Conservation (phyloP, 2,329 filamentous ascomycete genomes). For the Colletotrichum filicis region DNA sequence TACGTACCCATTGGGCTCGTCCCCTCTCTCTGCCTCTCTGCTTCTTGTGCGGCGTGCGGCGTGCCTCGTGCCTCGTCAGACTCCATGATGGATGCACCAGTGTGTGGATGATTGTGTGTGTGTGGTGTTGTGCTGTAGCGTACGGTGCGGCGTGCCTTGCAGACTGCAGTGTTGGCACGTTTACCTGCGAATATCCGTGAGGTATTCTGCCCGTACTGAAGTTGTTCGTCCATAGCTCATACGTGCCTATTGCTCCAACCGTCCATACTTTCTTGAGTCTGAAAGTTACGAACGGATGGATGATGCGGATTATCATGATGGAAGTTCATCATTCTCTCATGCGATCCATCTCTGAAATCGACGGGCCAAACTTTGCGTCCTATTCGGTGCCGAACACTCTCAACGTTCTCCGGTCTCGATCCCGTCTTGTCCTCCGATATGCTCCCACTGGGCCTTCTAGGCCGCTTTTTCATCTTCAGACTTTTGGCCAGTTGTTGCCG, state of each 20-base stretch:
- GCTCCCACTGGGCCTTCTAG: too few species aligned
- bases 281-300: not conserved
- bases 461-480: not conserved
- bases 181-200: not conserved
- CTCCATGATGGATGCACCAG: not conserved
- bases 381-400: conserved; percentile 1
- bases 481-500: not conserved
- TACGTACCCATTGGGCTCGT: not conserved
- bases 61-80: not conserved
- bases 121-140: not conserved
- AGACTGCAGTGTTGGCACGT: conserved; percentile 1
- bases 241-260: not conserved
- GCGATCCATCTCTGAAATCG: not conserved
- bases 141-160: not conserved
- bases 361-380: not conserved
- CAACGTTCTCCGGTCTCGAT: conserved; percentile 2
- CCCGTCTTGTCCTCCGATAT: not conserved
- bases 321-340: not conserved
- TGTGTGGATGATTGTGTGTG: conserved; percentile 14
- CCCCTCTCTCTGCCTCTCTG: not conserved
- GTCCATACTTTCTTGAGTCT: not conserved
- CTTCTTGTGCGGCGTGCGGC: too few species aligned
- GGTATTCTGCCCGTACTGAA: not conserved
- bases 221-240: not conserved
- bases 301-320: not conserved